Evolutionary conservation across 164 flowering plant genomes (phyloP).

Genomic region (grape (Vitis vinifera)): DNA sequence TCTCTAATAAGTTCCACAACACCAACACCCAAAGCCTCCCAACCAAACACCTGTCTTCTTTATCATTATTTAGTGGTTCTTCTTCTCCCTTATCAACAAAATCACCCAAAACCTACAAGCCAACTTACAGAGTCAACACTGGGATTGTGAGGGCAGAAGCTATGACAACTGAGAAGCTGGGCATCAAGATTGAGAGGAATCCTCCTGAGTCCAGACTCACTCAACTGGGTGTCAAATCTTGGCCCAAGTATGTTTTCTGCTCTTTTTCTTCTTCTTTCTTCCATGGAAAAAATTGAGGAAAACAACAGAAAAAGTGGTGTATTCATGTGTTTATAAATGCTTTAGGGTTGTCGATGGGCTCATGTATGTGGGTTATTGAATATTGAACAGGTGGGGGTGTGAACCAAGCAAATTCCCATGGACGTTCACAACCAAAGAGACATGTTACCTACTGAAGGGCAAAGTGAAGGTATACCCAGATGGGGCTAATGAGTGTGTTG

Average conservation of each 20-base stretch:
- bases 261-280: neutral
- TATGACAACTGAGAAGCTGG: slow-evolving; percentile 67
- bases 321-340: no score
- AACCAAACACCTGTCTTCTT: no score
- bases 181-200: slow-evolving; percentile 59
- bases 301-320: neutral
- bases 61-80: no score
- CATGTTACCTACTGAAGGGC: slow-evolving; percentile 74
- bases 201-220: slow-evolving; percentile 76
- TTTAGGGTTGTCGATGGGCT: no score
- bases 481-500: slow-evolving; percentile 65
- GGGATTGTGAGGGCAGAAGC: slow-evolving; percentile 28
- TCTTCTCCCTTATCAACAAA: no score
- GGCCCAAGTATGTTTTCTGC: slow-evolving; percentile 66
- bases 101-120: no score
- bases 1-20: no score
- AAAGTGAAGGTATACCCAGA: slow-evolving; percentile 82
- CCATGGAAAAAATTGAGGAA: neutral
- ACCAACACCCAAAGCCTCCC: no score
- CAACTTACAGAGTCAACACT: no score
- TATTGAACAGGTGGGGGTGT: slow-evolving; percentile 73
- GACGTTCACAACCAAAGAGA: slow-evolving; percentile 75
- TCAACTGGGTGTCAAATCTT: slow-evolving; percentile 64
- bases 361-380: neutral
- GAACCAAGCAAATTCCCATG: slow-evolving; percentile 92